These are phyloP conservation scores for Meira nashicola DNA, from an alignment of 1,284 basidiomycete species.

Conservation along the genomic window DNA sequence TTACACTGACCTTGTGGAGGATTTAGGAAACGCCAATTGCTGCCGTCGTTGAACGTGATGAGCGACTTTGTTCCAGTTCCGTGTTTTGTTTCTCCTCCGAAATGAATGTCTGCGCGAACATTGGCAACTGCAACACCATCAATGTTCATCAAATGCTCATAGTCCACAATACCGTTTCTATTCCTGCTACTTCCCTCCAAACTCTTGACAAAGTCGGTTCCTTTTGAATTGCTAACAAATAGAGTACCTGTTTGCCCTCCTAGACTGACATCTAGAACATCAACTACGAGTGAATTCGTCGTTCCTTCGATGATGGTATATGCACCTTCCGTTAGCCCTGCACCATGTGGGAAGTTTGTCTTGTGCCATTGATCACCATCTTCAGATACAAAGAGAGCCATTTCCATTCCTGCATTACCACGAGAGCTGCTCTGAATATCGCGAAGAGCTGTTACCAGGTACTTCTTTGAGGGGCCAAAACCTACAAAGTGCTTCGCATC, in stretches of 20 bases:
- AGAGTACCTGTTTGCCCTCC: slow-evolving; percentile 62
- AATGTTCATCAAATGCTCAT: slow-evolving; percentile 83
- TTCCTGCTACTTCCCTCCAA: slow-evolving; percentile 87
- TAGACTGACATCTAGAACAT: slow-evolving; percentile 60
- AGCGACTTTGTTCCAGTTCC: slow-evolving; percentile 67
- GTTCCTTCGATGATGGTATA: slow-evolving; percentile 95
- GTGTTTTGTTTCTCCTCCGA: slow-evolving; percentile 54
- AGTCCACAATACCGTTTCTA: slow-evolving; percentile 81
- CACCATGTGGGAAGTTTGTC: slow-evolving; percentile 71
- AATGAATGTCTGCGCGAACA: slow-evolving; percentile 70
- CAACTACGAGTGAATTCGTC: slow-evolving; percentile 84
- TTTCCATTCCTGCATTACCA: slow-evolving; percentile 20
- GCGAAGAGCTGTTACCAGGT: slow-evolving; percentile 44
- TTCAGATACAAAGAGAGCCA: slow-evolving; percentile 43
- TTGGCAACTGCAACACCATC: slow-evolving; percentile 91
- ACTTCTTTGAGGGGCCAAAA: slow-evolving; percentile 39
- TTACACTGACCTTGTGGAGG: slow-evolving; percentile 68
- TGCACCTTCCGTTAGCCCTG: slow-evolving; percentile 75
- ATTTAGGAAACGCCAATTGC: slow-evolving; percentile 68
- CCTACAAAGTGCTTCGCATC: slow-evolving; percentile 45
- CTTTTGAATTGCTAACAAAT: slow-evolving; percentile 89
- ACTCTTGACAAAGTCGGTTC: slow-evolving; percentile 89
- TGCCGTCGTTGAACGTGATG: slow-evolving; percentile 89
- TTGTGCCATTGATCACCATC: slow-evolving; percentile 43
- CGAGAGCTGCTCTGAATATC: slow-evolving; percentile 27